Evolutionary conservation across 306 rosid species (phyloP).

Genomic region (Echinosophora koreensis): DNA sequence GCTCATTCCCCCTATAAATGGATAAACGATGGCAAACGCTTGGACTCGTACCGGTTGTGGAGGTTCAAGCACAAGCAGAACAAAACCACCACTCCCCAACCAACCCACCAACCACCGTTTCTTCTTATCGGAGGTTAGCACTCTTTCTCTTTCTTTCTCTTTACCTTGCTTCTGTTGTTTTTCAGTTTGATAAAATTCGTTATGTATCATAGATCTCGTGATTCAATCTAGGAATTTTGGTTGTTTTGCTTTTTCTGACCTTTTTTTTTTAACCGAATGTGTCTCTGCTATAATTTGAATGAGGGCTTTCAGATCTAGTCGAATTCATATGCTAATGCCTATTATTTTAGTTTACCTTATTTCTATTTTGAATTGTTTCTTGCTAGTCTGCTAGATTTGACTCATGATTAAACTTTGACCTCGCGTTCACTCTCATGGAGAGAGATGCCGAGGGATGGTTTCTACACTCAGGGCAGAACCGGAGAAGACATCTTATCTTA

Average conservation of each 20-base stretch:
- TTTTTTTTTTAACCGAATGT: neutral
- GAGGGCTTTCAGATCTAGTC: slow-evolving; percentile 42
- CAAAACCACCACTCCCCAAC: neutral
- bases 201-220: neutral
- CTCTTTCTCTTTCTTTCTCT: neutral
- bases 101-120: neutral
- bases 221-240: slow-evolving; percentile 7
- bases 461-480: no score
- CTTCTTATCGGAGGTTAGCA: neutral
- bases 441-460: no score
- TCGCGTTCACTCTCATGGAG: neutral
- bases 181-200: neutral
- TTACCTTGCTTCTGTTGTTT: neutral
- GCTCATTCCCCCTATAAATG: slow-evolving; percentile 13
- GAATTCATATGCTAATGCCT: neutral
- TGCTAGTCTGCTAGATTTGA: neutral
- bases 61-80: neutral
- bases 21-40: neutral
- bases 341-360: neutral
- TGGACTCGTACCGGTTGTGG: slow-evolving; percentile 20
- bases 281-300: no score
- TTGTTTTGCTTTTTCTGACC: neutral
- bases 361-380: neutral
- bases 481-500: no score
- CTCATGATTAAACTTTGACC: neutral